These are phyloP conservation scores for Boeremia exigua DNA, from an alignment of 2,329 filamentous ascomycete genomes.

Conservation along the genomic window DNA sequence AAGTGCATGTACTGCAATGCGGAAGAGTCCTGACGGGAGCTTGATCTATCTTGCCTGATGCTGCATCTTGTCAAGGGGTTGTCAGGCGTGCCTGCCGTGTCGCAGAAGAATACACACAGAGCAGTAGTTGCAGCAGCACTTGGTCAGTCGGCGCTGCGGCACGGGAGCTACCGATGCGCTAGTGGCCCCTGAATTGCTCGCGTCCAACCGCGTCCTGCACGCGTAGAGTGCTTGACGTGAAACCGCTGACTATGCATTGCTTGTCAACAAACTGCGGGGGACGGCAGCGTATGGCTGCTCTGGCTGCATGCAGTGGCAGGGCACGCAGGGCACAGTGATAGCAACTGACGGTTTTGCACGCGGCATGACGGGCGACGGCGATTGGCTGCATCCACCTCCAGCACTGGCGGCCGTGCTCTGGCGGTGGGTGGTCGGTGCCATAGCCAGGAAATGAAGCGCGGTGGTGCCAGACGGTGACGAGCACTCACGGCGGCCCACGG, in stretches of 20 bases:
- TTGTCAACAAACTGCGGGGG: constrained; percentile 9
- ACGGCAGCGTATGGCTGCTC: background rate
- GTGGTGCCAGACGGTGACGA: too few relatives aligned
- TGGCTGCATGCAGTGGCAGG: background rate
- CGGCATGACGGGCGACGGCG: constrained; percentile 5
- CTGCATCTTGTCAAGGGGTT: too few relatives aligned
- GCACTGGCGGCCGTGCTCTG: constrained; percentile 2
- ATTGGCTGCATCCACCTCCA: constrained; percentile 4
- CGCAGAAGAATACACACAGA: too few relatives aligned
- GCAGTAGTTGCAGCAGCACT: too few relatives aligned
- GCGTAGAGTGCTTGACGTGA: constrained; percentile 13
- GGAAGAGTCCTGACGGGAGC: too few relatives aligned
- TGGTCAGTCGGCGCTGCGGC: too few relatives aligned
- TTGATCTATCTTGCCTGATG: too few relatives aligned
- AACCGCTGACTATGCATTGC: constrained; percentile 8
- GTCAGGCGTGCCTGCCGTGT: too few relatives aligned
- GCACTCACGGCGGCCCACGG: too few relatives aligned
- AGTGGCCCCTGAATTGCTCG: constrained; percentile 12
- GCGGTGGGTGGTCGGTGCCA: constrained; percentile 12
- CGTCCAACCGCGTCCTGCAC: constrained; percentile 14
- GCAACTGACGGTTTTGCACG: constrained; percentile 8
- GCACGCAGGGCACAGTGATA: too few relatives aligned
- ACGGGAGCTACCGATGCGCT: constrained; percentile 16
- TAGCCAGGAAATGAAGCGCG: constrained; percentile 20
- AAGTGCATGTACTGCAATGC: too few relatives aligned